These are phyloP conservation scores for Cryptosporidium andersoni DNA, from an alignment of 169 alveolate species.

Conservation along the genomic window DNA sequence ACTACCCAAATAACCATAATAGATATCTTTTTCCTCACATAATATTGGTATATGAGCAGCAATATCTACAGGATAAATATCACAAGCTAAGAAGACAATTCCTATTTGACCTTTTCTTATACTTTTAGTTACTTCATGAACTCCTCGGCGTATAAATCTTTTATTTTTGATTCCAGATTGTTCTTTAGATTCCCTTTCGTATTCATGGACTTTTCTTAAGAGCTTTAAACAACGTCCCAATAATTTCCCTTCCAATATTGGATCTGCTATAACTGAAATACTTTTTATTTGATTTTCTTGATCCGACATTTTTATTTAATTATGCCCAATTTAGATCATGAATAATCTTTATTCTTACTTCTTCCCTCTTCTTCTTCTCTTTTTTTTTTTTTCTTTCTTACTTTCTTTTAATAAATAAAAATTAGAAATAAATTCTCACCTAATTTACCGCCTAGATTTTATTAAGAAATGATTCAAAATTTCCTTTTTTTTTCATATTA, in stretches of 20 bases:
- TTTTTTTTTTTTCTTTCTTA: not conserved
- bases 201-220: slow-evolving; percentile 79
- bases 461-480: no score
- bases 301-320: slow-evolving; percentile 4
- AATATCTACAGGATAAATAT: slow-evolving; percentile 95
- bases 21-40: slow-evolving; percentile 91
- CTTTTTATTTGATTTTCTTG: slow-evolving; percentile 54
- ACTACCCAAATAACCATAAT: slow-evolving; percentile 91
- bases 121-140: slow-evolving; percentile 94
- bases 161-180: slow-evolving; percentile 65
- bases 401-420: not conserved
- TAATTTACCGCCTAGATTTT: not conserved
- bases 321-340: not conserved
- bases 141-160: slow-evolving; percentile 90
- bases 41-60: slow-evolving; percentile 93
- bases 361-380: slow-evolving; percentile 2
- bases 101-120: slow-evolving; percentile 90
- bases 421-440: not conserved
- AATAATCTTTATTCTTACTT: slow-evolving; percentile 12
- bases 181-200: slow-evolving; percentile 74
- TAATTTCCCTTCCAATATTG: slow-evolving; percentile 88
- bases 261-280: slow-evolving; percentile 93
- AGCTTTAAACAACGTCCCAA: slow-evolving; percentile 86
- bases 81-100: slow-evolving; percentile 93
- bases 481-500: no score